These are phyloP conservation scores for Podospora pseudopauciseta DNA, from an alignment of 495 filamentous ascomycete genomes.

Conservation along the genomic window DNA sequence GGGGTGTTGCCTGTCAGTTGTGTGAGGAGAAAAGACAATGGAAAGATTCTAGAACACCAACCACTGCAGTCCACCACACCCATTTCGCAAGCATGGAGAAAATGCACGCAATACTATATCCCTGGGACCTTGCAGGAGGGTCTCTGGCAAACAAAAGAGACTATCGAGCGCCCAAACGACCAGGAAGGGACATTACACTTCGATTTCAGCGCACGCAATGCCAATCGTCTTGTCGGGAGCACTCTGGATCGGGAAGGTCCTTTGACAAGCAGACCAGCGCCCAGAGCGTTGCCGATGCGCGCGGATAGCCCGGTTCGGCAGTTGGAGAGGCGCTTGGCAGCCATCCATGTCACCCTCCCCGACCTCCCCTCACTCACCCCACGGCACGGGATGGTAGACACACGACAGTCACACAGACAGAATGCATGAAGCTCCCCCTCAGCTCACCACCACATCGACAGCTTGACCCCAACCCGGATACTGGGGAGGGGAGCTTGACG, in stretches of 20 bases:
- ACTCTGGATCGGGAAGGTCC: conserved; percentile 10
- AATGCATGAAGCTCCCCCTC: not conserved
- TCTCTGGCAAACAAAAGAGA: not conserved
- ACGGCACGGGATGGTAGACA: conserved; percentile 6
- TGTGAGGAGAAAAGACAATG: not conserved
- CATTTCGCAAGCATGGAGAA: not conserved
- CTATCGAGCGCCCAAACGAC: not conserved
- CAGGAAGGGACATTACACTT: not conserved
- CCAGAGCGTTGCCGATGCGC: not conserved
- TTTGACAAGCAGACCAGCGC: not conserved
- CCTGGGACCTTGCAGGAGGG: not conserved
- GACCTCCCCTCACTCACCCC: conserved; percentile 3
- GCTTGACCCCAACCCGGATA: not conserved
- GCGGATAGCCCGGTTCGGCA: conserved; percentile 19
- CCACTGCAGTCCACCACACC: not conserved
- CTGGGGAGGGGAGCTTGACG: not conserved
- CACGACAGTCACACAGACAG: not conserved
- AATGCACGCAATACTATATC: not conserved
- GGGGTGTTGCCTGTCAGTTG: not conserved
- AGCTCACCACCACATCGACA: not conserved
- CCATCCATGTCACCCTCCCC: conserved; percentile 1
- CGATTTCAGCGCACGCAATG: conserved; percentile 7
- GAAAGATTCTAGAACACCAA: conserved; percentile 5
- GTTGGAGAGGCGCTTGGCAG: conserved; percentile 13
- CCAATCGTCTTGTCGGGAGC: conserved; percentile 3